These are phyloP conservation scores for Rosellinia necatrix DNA, from an alignment of 2,329 filamentous ascomycete genomes.

Conservation along the genomic window DNA sequence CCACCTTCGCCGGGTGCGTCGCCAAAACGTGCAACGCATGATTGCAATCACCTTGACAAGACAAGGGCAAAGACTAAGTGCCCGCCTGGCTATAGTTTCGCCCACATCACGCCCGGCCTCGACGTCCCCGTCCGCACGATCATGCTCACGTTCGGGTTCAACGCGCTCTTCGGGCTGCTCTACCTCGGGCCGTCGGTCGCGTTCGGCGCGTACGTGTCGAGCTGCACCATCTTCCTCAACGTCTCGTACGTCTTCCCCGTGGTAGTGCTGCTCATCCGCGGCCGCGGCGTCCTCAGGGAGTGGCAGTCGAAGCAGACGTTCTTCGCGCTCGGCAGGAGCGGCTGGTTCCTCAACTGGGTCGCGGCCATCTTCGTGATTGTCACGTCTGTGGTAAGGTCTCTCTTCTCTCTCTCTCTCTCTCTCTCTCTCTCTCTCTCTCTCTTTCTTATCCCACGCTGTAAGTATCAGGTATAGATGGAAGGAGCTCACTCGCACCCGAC, in stretches of 20 bases:
- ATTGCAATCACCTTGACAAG: no score
- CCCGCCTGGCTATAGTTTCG: no score
- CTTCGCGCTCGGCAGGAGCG: constrained; percentile 40
- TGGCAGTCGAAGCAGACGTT: constrained; percentile 34
- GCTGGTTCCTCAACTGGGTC: constrained; percentile 40
- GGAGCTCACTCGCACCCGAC: not conserved
- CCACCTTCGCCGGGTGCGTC: no score
- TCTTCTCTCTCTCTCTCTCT: not conserved
- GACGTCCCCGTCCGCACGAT: constrained; percentile 50
- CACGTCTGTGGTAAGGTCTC: constrained; percentile 41
- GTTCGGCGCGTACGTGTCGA: constrained; percentile 52
- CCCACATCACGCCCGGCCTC: constrained; percentile 43
- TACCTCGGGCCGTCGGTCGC: constrained; percentile 53
- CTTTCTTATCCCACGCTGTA: not conserved
- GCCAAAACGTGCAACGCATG: no score
- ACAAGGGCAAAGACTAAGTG: no score
- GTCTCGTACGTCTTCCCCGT: constrained; percentile 52
- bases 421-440: not conserved
- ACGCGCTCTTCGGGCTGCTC: constrained; percentile 51
- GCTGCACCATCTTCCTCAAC: constrained; percentile 52
- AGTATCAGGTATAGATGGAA: not conserved
- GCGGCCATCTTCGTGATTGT: constrained; percentile 46
- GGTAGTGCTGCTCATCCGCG: constrained; percentile 44
- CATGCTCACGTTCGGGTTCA: constrained; percentile 47
- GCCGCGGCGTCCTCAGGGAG: constrained; percentile 40